Percentiles rank a stretch among this genome's conserved stretches.
These are phyloP conservation scores for Catharanthus roseus DNA, from an alignment of 257 asterid species.

Conservation along the genomic window DNA sequence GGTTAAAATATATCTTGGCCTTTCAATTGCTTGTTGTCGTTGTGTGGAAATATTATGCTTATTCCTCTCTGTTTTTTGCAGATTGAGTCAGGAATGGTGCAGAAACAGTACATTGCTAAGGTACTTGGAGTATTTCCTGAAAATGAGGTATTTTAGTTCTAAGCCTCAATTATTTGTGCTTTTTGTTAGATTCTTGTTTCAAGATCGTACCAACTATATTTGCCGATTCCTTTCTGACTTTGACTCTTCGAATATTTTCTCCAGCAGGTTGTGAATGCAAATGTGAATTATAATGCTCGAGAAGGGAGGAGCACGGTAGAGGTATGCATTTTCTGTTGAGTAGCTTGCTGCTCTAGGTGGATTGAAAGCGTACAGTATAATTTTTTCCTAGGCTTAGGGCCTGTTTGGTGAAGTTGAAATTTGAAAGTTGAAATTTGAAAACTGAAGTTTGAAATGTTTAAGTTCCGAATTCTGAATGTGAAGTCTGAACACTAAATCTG, in stretches of 20 bases:
- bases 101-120: conserved; percentile 83
- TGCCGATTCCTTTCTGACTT: conserved; percentile 7
- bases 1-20: conserved; percentile 3
- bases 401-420: too few species aligned
- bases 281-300: conserved; percentile 64
- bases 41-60: not conserved
- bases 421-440: too few species aligned
- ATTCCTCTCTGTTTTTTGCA: conserved; percentile 21
- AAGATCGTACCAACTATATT: not conserved
- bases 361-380: too few species aligned
- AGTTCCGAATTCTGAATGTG: too few species aligned
- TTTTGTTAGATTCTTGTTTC: not conserved
- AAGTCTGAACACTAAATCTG: too few species aligned
- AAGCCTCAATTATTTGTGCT: not conserved
- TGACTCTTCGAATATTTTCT: conserved; percentile 10
- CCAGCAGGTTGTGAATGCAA: conserved; percentile 84
- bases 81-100: conserved; percentile 85
- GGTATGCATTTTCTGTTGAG: conserved; percentile 32
- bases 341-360: not conserved
- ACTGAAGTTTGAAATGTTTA: too few species aligned
- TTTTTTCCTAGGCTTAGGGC: too few species aligned
- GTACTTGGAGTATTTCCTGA: conserved; percentile 86
- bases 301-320: conserved; percentile 79
- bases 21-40: not conserved
- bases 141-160: conserved; percentile 49